Base-by-base conservation (phyloP, 1,284 basidiomycete species). In the Trametes sp. region DNA sequence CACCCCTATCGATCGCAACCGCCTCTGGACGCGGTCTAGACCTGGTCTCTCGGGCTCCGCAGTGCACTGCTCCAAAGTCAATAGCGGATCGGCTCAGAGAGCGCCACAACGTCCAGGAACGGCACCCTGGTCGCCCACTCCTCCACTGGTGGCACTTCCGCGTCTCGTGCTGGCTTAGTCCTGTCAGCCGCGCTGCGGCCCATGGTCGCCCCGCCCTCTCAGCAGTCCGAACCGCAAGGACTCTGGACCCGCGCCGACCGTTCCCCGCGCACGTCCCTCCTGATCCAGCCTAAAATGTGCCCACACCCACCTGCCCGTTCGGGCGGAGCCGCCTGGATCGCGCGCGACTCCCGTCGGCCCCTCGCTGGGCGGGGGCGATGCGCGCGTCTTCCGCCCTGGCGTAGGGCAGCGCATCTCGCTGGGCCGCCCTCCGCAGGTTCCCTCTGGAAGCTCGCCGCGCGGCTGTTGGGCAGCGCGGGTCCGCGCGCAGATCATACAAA, bases 221-320 rank as follows among this genome's bases (percentile, higher is more conserved):
- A 8, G 26, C 51, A 24, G 59, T 46, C 59, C 59, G 49, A 61
- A 51, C 52, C 46, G 54, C 54, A 61, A 62, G 54, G 50, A 29
- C 48, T 8, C 24, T 11, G 14, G 28, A 24, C 50, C 26, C 24
- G 41, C 24, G 44, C 8, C n/a, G 41, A 23, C 29, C 13, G 50
- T 19, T 4, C 33, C 10, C n/a, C 10, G 19, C 14, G 35, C 44
- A 23, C 42, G 29, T 33, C 38, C 46, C 24, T 62, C 28, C 4
- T 19, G 36, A 50, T 54, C 46, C 33, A 33, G 60, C 49, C 60
- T 57, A 45, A 48, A 42, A 38, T 31, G 35, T 36, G 28, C 28
- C 10, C 13, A 23, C 45, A 21, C 26, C 33, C 31, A 14, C 26
- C n/a, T 63, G 28, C 57, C 54, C 41, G 36, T 41, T 57, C 26